These are phyloP conservation scores for Fusarium virguliforme DNA, from an alignment of 2,329 filamentous ascomycete species.

Conservation along the genomic window DNA sequence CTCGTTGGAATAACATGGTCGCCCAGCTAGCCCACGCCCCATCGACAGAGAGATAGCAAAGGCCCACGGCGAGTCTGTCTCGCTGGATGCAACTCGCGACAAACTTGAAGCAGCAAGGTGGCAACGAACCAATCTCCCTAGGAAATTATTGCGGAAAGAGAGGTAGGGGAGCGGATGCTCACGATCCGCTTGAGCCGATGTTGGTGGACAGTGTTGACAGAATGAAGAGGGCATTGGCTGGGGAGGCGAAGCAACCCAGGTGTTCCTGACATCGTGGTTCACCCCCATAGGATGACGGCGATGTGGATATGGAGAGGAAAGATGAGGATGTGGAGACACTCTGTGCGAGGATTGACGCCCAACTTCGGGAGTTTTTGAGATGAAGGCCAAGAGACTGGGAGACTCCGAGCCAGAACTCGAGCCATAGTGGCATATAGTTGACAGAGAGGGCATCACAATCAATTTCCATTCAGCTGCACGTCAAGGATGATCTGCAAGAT, in stretches of 20 bases:
- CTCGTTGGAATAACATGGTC: constrained; percentile 18
- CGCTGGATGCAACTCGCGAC: constrained; percentile 12
- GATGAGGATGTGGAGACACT: background rate
- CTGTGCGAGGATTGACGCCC: background rate
- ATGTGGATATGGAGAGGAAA: background rate
- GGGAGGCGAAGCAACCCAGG: background rate
- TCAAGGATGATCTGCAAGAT: too few relatives aligned
- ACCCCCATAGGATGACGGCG: background rate
- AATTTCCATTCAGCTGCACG: too few relatives aligned
- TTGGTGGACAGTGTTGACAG: too few relatives aligned
- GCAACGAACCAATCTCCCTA: background rate
- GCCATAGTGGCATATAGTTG: too few relatives aligned
- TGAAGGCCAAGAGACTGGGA: too few relatives aligned
- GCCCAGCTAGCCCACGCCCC: constrained; percentile 16
- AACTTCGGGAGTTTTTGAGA: background rate
- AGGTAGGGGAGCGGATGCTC: too few relatives aligned
- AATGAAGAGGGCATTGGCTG: too few relatives aligned
- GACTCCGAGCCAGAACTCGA: too few relatives aligned
- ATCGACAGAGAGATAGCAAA: constrained; percentile 22
- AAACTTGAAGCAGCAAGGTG: constrained; percentile 17
- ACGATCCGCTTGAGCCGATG: background rate
- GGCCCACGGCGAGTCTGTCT: constrained; percentile 15
- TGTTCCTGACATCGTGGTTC: background rate
- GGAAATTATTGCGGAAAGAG: constrained; percentile 12
- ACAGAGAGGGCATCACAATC: too few relatives aligned